Evolutionary conservation across 2,329 filamentous ascomycete species (phyloP).

Genomic region (Cladosporium oxysporum): DNA sequence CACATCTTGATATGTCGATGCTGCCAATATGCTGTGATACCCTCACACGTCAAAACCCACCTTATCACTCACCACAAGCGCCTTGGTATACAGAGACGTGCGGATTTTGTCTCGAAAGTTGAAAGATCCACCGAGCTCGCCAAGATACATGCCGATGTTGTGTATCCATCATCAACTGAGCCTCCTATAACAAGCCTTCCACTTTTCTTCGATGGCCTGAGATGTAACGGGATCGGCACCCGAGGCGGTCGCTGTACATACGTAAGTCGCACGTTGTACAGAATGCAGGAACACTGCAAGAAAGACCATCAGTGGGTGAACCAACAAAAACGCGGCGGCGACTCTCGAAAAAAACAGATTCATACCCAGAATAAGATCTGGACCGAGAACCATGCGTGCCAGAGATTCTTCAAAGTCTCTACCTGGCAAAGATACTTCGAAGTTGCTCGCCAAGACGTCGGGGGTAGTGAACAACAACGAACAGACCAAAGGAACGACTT

Average conservation of each 20-base stretch:
- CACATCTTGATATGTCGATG: background rate
- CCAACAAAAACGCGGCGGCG: slow-evolving; percentile 13
- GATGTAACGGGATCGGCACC: background rate
- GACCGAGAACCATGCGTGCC: slow-evolving; percentile 1
- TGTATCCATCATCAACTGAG: background rate
- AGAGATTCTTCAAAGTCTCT: slow-evolving; percentile 9
- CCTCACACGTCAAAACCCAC: background rate
- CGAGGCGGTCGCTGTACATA: background rate
- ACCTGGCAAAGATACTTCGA: slow-evolving; percentile 18
- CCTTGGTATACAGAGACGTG: background rate
- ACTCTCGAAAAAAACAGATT: background rate
- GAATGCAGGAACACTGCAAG: slow-evolving; percentile 13
- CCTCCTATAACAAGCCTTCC: background rate
- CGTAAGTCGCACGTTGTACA: background rate
- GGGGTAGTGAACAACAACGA: background rate
- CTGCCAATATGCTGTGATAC: slow-evolving; percentile 1
- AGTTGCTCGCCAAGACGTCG: background rate
- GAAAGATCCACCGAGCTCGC: background rate
- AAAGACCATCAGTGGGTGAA: slow-evolving; percentile 7
- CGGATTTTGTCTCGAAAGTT: background rate
- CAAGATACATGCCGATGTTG: background rate
- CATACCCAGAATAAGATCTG: slow-evolving; percentile 9
- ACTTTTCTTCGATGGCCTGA: background rate
- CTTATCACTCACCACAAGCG: background rate
- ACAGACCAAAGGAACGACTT: background rate